Base-by-base conservation (phyloP, 108 stramenopile genomes). In the Schizochytrium sp. region DNA sequence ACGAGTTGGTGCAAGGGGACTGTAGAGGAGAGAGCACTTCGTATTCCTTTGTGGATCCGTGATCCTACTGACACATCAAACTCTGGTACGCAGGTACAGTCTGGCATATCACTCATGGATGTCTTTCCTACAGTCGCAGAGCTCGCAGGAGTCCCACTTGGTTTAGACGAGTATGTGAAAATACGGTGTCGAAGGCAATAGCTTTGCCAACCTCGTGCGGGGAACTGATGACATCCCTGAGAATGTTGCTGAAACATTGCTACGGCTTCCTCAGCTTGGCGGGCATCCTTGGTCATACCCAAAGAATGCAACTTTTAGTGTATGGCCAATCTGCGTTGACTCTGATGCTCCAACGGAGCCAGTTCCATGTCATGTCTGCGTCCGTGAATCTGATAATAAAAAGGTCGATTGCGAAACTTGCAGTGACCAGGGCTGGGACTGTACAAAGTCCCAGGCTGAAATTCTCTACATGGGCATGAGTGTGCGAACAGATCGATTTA, bases 1-100 rank as follows among this genome's bases (percentile, higher is more conserved):
- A 55, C 76, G 15, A 55, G 76, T 53, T 83, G 76, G 76, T 83
- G 76, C 76, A 83, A 83, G 28, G 76, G 76, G n/a, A 83, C 45
- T 40, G 10, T 83, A 53, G 49, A 83, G 2, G 76, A 83, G 50
- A n/a, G 47, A n/a, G 76, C 76, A 1, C 8, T 83, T 5, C 76
- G 76, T n/a, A 40, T 55, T 47, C 76, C 76, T 0, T n/a, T 83
- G 76, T 83, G 76, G 76, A 83, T 83, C 55, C 76, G 76, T 40
- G 76, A 83, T 28, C 76, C 76, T 5, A 3, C 28, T 0, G 53
- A 55, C 28, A 17, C 28, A 47, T 55, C 47, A 17, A 2, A 38
- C 10, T 47, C 53, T 10, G 76, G 76, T 5, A 42, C 50, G 50
- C 47, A 42, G 5, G 76, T 55, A 42, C 13, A n/a, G 17, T n/a